Conservation (phyloP, 2,329 filamentous ascomycete genomes). For the Alternaria consortialis region DNA sequence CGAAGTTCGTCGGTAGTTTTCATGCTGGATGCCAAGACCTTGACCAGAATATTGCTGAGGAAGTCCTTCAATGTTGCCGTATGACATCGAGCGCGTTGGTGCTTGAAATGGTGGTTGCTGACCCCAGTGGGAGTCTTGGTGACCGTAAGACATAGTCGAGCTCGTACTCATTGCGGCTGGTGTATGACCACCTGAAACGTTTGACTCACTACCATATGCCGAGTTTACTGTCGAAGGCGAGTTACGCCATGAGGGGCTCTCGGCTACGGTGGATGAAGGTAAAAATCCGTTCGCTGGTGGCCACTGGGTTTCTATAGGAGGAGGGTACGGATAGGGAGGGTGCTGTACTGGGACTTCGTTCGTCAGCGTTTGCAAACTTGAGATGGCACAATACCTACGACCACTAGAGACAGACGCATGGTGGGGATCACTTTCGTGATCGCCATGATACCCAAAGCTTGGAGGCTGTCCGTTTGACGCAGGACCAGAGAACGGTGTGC, state of each 20-base stretch:
- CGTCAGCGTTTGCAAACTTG: slow-evolving; percentile 23
- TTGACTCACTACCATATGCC: slow-evolving; percentile 48
- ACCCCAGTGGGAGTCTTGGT: slow-evolving; percentile 44
- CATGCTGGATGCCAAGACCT: slow-evolving; percentile 44
- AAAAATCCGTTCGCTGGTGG: slow-evolving; percentile 41
- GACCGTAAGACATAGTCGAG: slow-evolving; percentile 49
- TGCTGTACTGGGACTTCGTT: slow-evolving; percentile 44
- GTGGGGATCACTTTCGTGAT: slow-evolving; percentile 40
- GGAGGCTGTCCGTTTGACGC: slow-evolving; percentile 24
- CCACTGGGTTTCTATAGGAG: slow-evolving; percentile 50
- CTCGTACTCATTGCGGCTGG: slow-evolving; percentile 47
- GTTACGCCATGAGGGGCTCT: slow-evolving; percentile 50
- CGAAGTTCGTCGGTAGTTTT: slow-evolving; percentile 44
- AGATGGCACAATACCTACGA: slow-evolving; percentile 31
- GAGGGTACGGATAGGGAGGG: slow-evolving; percentile 45
- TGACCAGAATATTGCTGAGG: slow-evolving; percentile 44
- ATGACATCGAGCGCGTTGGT: slow-evolving; percentile 51
- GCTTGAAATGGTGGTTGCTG: slow-evolving; percentile 40
- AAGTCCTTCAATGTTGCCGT: slow-evolving; percentile 50
- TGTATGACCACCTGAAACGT: slow-evolving; percentile 46
- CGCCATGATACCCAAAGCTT: slow-evolving; percentile 37
- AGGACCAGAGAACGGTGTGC: slow-evolving; percentile 33
- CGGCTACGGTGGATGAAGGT: slow-evolving; percentile 47
- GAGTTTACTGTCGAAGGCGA: slow-evolving; percentile 48
- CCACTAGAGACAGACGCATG: slow-evolving; percentile 33